Evolutionary conservation across 495 filamentous ascomycete species (phyloP).

Genomic region (Xylaria flabelliformis): DNA sequence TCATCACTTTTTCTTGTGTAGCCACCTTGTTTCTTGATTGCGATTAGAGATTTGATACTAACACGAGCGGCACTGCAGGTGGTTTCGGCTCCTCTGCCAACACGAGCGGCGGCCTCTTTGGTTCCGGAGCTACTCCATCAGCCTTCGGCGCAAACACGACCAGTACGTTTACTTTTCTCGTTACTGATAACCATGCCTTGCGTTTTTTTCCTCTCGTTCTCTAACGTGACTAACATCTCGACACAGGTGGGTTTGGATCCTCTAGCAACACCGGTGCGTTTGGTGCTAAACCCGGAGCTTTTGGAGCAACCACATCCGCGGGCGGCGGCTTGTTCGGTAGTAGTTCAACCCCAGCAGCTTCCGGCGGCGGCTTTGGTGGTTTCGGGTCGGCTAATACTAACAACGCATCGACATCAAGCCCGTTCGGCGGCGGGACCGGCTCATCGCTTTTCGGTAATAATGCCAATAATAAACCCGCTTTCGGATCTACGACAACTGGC

Average conservation of each 20-base stretch:
- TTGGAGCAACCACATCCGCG: slow-evolving; percentile 36
- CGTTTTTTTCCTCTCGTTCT: background rate
- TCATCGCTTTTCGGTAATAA: slow-evolving; percentile 47
- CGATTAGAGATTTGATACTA: slow-evolving; percentile 33
- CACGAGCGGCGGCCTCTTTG: slow-evolving; percentile 30
- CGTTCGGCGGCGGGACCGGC: slow-evolving; percentile 52
- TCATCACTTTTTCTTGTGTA: slow-evolving; percentile 27
- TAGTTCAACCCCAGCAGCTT: slow-evolving; percentile 39
- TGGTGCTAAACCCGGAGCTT: slow-evolving; percentile 47
- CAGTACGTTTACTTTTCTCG: slow-evolving; percentile 33
- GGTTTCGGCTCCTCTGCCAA: slow-evolving; percentile 34
- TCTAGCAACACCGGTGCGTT: slow-evolving; percentile 54
- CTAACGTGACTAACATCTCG: slow-evolving; percentile 31
- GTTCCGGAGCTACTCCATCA: slow-evolving; percentile 30
- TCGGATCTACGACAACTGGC: slow-evolving; percentile 53
- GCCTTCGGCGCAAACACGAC: slow-evolving; percentile 58
- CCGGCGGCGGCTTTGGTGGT: slow-evolving; percentile 42
- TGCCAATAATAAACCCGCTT: slow-evolving; percentile 41
- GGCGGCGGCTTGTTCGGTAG: slow-evolving; percentile 38
- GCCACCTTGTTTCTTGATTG: slow-evolving; percentile 2
- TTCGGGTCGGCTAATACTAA: slow-evolving; percentile 57
- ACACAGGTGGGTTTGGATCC: slow-evolving; percentile 41
- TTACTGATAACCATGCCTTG: background rate
- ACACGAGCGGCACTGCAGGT: slow-evolving; percentile 32
- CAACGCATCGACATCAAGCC: slow-evolving; percentile 50